Conservation (phyloP, 805 yeast genomes). For the Wickerhamiella vanderwaltii region DNA sequence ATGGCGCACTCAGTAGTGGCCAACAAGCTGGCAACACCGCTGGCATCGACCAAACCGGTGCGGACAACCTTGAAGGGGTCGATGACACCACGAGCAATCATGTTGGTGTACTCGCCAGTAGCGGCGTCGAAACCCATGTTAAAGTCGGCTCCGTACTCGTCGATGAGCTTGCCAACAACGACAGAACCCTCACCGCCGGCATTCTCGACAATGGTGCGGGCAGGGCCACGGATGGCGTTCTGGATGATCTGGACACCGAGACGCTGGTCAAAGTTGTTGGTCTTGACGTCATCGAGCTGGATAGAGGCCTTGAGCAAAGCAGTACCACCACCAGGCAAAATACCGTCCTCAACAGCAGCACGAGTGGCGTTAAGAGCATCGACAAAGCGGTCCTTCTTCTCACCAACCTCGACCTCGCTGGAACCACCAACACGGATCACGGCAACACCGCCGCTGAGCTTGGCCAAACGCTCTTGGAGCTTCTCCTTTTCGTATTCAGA, state of each 20-base stretch:
- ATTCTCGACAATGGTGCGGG: conserved; percentile 86
- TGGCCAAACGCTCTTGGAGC: conserved; percentile 93
- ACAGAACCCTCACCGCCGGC: conserved; percentile 98
- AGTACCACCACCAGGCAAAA: conserved; percentile 98
- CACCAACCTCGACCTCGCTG: conserved; percentile 96
- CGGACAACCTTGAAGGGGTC: conserved; percentile 98
- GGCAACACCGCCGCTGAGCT: conserved; percentile 96
- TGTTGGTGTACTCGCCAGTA: conserved; percentile 86
- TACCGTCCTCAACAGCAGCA: conserved; percentile 98
- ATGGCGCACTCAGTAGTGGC: conserved; percentile 99
- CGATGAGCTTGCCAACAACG: conserved; percentile 73
- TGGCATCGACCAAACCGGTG: conserved; percentile 89
- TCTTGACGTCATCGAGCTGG: conserved; percentile 54
- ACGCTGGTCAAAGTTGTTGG: conserved; percentile 89
- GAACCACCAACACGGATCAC: conserved; percentile 96
- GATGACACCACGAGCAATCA: conserved; percentile 93
- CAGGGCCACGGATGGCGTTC: conserved; percentile 89
- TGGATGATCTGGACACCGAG: conserved; percentile 89
- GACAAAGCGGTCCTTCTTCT: conserved; percentile 97
- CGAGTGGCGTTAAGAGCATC: conserved; percentile 98
- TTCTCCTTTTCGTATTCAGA: conserved; percentile 89
- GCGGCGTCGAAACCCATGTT: conserved; percentile 85
- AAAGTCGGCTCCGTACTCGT: conserved; percentile 53
- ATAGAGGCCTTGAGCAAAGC: conserved; percentile 88
- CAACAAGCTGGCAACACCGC: conserved; percentile 92